Percentiles rank a stretch among this genome's conserved stretches.
phyloP scores from a whole-genome alignment of 169 alveolate species.

The Eimeria maxima region DNA sequence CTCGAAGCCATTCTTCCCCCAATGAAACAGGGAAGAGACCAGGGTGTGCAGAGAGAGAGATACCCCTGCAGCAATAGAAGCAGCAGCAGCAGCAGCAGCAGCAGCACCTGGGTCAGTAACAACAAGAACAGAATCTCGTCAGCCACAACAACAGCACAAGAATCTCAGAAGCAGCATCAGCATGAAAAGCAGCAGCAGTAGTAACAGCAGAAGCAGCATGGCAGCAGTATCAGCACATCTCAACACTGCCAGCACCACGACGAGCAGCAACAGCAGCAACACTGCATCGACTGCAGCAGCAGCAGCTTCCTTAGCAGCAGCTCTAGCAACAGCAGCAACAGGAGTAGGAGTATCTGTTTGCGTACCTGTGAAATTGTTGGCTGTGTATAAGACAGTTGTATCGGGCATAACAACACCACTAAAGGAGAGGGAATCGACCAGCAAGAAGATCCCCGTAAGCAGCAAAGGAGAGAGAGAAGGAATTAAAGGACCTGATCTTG shows the following conservation, averaged over 20 bases:
- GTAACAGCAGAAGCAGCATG: conserved; percentile 20
- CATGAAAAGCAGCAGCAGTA: background rate
- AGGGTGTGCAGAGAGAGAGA: conserved; percentile 45
- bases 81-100: conserved; percentile 11
- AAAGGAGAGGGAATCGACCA: background rate
- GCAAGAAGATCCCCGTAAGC: conserved; percentile 14
- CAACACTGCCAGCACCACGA: background rate
- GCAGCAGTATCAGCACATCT: background rate
- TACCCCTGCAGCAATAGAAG: conserved; percentile 48
- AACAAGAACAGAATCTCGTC: background rate
- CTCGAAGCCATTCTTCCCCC: conserved; percentile 47
- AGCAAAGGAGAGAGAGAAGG: conserved; percentile 34
- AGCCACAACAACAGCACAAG: too few species aligned
- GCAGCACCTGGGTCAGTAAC: background rate
- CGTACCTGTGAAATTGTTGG: conserved; percentile 48
- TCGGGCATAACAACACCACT: conserved; percentile 1
- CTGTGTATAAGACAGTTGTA: background rate
- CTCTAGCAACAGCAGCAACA: conserved; percentile 7
- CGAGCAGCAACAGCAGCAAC: too few species aligned
- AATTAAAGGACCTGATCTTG: background rate
- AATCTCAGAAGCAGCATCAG: background rate
- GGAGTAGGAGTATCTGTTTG: background rate
- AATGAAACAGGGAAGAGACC: background rate
- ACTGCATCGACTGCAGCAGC: background rate
- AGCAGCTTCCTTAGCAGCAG: background rate